These are phyloP conservation scores for Phylloporus arenicola DNA, from an alignment of 768 basidiomycete genomes.

Conservation along the genomic window DNA sequence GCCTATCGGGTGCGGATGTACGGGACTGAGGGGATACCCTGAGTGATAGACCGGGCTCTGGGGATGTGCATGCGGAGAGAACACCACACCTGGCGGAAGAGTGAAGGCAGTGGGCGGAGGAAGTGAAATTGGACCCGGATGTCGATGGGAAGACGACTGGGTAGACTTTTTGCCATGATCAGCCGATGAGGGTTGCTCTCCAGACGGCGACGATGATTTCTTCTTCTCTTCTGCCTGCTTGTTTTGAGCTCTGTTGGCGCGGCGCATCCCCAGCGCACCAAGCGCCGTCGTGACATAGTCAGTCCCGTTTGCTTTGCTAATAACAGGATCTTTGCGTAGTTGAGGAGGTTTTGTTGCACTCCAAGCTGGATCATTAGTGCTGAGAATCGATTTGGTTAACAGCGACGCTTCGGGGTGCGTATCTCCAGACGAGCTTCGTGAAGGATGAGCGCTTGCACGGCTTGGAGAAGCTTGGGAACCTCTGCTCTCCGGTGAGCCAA, in stretches of 20 bases:
- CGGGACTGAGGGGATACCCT: constrained; percentile 27
- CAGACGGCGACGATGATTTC: constrained; percentile 3
- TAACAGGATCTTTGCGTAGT: constrained; percentile 5
- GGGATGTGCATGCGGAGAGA: constrained; percentile 32
- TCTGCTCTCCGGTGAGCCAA: constrained; percentile 16
- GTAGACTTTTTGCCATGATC: constrained; percentile 14
- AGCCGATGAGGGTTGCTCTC: constrained; percentile 17
- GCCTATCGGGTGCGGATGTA: constrained; percentile 23
- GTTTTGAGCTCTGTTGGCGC: constrained; percentile 22
- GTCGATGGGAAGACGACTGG: constrained; percentile 39
- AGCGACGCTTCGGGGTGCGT: constrained; percentile 2
- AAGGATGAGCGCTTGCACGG: constrained; percentile 1
- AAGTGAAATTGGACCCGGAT: constrained; percentile 66
- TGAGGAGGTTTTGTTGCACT: constrained; percentile 15
- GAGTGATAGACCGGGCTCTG: constrained; percentile 39
- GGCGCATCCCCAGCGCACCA: constrained; percentile 27
- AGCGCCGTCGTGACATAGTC: constrained; percentile 20
- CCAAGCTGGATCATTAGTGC: constrained; percentile 12
- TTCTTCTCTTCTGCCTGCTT: constrained; percentile 24
- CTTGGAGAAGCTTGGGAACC: constrained; percentile 5
- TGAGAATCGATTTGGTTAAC: constrained; percentile 16
- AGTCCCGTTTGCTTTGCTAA: constrained; percentile 15
- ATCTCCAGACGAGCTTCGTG: constrained; percentile 5
- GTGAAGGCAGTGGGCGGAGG: constrained; percentile 52
- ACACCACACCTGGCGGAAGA: constrained; percentile 34